Percentiles rank a stretch among this genome's conserved stretches.
These are phyloP conservation scores for Neofusicoccum umdonicola DNA, from an alignment of 2,329 filamentous ascomycete species.

Conservation along the genomic window DNA sequence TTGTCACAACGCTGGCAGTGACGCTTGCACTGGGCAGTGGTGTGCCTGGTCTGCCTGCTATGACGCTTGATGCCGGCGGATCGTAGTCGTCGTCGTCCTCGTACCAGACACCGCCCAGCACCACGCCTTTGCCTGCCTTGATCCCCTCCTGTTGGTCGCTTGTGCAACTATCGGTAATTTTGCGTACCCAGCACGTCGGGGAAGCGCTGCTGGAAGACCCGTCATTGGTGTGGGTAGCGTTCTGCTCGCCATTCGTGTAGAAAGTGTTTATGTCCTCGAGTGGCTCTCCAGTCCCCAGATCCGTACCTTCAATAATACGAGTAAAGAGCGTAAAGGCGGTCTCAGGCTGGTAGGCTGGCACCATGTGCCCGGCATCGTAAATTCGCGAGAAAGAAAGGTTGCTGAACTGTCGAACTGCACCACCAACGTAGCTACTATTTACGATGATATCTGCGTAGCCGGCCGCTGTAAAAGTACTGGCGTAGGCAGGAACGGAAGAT, in stretches of 20 bases:
- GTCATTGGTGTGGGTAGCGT: conserved; percentile 57
- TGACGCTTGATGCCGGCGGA: conserved; percentile 18
- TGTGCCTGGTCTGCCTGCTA: conserved; percentile 16
- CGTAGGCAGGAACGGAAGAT: conserved; percentile 42
- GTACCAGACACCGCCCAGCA: conserved; percentile 26
- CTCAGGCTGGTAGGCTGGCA: conserved; percentile 48
- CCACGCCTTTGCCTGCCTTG: conserved; percentile 43
- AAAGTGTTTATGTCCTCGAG: conserved; percentile 42
- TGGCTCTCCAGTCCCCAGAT: conserved; percentile 49
- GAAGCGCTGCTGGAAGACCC: conserved; percentile 47
- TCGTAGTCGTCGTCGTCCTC: conserved; percentile 19
- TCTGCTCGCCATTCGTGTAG: conserved; percentile 54
- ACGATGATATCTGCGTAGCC: conserved; percentile 72
- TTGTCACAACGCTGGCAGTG: neutral
- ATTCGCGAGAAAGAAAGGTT: conserved; percentile 58
- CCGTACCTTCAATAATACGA: conserved; percentile 49
- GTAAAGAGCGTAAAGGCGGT: conserved; percentile 54
- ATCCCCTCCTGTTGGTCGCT: conserved; percentile 51
- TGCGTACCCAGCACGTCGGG: conserved; percentile 61
- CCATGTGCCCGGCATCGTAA: conserved; percentile 54
- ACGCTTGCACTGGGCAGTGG: conserved; percentile 2
- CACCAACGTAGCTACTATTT: conserved; percentile 66
- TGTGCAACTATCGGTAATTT: conserved; percentile 52
- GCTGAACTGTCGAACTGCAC: conserved; percentile 72
- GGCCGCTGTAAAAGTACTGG: conserved; percentile 58